Base-by-base conservation (phyloP, 768 basidiomycete species). In the Leccinum obscurum region DNA sequence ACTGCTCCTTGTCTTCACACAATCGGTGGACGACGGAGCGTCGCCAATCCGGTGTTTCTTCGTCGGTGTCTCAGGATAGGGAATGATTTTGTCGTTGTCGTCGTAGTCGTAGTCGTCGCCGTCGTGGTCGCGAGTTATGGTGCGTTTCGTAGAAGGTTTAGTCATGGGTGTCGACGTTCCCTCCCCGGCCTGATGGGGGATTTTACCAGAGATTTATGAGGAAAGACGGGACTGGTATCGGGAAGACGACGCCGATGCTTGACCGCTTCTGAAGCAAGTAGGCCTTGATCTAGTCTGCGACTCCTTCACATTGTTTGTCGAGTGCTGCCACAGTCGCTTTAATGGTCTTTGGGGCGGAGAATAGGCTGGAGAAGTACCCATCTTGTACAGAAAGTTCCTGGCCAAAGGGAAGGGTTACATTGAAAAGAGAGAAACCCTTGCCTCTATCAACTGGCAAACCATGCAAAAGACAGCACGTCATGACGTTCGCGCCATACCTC, bases 401-500 rank as follows among this genome's bases (percentile, higher is more conserved):
- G 9, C 8, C 34, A 49, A 24, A 24, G 13, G 14, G 15, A 22
- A 24, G 4, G 14, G 20, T 49, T 24, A 22, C 5, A 15, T 34
- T 34, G 34, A 11, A 34, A 11, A 32, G 39, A 9, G 8, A 41
- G 17, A 41, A 2, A 7, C 46, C 0, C 56, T 49, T 37, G 81
- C 82, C 66, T 77, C 76, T 28, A 77, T 67, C 37, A 75, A 52
- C 44, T 75, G 74, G 52, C 73, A 80, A 2, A 78, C 73, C 83
- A 82, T 84, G 55, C 73, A 78, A 65, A 81, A 84, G 3, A 83
- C 65, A 3, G 76, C 75, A 78, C 48, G 66, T 73, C 24, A 78
- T 68, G 15, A 68, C 59, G 37, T 57, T 54, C 0, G 50, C 44
- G 20, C 70, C 64, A n/a, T 74, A 57, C 30, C 51, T 62, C 14